Evolutionary conservation across 2,329 filamentous ascomycete genomes (phyloP), one percentile per base, ranked within the genome.

Genomic region (Aureobasidium musti): DNA sequence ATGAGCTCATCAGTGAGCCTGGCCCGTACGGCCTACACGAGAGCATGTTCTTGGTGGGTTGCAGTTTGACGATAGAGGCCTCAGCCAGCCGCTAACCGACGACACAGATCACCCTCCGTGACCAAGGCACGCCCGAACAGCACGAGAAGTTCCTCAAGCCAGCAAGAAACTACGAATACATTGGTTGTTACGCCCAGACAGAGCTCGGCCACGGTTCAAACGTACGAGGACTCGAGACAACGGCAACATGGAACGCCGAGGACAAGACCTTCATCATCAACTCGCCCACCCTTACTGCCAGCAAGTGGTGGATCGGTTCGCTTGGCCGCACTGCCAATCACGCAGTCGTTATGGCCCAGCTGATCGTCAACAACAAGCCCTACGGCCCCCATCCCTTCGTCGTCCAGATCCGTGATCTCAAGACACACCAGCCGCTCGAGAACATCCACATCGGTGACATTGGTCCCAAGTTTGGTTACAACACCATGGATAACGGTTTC

Each of bases 271-370:
- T 93, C 72, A 88, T 82, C 17, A 82, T 93, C 41, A 87, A 92
- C 77, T 91, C 89, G 0, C 90, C 90, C 11, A 82, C 86, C 68
- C 81, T 92, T 66, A 92, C 90, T 1, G 85, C 90, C 0, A 89
- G 88, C 39, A 94, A 94, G 75, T 94, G 90, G 90, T 93, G 91
- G 91, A 92, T 92, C 71, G 91, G 91, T 1, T 90, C 89, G 13
- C 82, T 93, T 3, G 91, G 90, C 61, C 84, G 89, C 71, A 88
- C 88, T 2, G 90, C 91, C 52, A 93, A 91, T 74, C 84, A 91
- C 73, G 90, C 90, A 1, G 86, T 91, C 2, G 89, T 93, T 3
- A 91, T 93, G 83, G 90, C 91, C 0, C 90, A 92, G 77, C 82
- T 93, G 33, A 84, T 88, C 69, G 83, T 92, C 68, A 79, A 81